A percentile compares a stretch with the other conserved stretches of the same genome.
These are phyloP conservation scores for Nitzschia inconspicua DNA, from an alignment of 108 stramenopile species.

Conservation along the genomic window DNA sequence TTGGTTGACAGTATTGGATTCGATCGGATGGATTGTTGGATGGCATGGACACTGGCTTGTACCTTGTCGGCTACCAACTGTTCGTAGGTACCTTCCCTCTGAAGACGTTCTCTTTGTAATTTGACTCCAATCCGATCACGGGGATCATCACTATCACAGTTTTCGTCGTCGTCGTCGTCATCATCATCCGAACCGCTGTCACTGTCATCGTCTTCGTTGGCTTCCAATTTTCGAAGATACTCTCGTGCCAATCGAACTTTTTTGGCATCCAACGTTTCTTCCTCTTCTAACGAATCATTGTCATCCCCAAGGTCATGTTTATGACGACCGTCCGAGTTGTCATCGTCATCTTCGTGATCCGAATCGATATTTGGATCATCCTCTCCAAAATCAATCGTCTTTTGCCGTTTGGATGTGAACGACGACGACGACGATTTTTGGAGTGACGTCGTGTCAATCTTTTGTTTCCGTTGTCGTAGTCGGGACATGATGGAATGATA, in stretches of 20 bases:
- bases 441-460: neutral
- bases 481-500: conserved; percentile 31
- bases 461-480: conserved; percentile 19
- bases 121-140: conserved; percentile 33
- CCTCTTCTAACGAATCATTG: conserved; percentile 47
- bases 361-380: conserved; percentile 50
- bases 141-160: conserved; percentile 21
- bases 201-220: conserved; percentile 23
- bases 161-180: conserved; percentile 33
- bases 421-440: neutral
- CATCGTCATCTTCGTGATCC: conserved; percentile 26
- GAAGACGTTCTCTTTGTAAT: conserved; percentile 58
- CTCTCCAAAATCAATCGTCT: conserved; percentile 25
- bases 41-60: conserved; percentile 24
- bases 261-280: conserved; percentile 80
- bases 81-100: conserved; percentile 65
- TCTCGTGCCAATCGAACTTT: conserved; percentile 72
- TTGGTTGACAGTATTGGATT: neutral
- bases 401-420: conserved; percentile 17
- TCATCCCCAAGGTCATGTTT: conserved; percentile 23
- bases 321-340: too few relatives aligned
- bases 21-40: conserved; percentile 16
- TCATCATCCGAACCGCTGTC: conserved; percentile 26
- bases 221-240: conserved; percentile 66
- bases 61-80: conserved; percentile 56